Evolutionary conservation across 163 green algal species (phyloP).

Genomic region (Scenedesmus sp.): DNA sequence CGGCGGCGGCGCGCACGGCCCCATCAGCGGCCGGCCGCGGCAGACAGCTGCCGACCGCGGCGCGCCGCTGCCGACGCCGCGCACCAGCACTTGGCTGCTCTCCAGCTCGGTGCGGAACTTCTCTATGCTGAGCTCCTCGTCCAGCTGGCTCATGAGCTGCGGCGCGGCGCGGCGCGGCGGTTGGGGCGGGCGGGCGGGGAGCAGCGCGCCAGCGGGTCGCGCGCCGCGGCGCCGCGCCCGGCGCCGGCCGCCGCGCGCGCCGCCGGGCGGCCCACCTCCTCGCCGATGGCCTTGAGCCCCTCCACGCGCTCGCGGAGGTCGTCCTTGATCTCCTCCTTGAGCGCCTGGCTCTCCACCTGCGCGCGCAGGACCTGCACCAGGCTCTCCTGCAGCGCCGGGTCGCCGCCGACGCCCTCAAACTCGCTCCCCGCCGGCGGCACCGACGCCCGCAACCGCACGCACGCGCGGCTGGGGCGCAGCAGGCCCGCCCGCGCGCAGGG

Average conservation of each 20-base stretch:
- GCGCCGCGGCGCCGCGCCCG: constrained; percentile 24
- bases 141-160: constrained; percentile 40
- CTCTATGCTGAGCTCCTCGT: constrained; percentile 42
- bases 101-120: constrained; percentile 46
- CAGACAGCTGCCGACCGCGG: background rate
- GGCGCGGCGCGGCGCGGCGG: background rate
- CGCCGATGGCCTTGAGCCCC: constrained; percentile 26
- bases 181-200: too few species aligned
- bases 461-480: too few species aligned
- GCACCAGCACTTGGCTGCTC: constrained; percentile 34
- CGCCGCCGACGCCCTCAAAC: constrained; percentile 39
- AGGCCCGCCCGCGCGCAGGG: too few species aligned
- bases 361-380: constrained; percentile 38
- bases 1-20: background rate
- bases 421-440: too few species aligned
- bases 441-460: too few species aligned
- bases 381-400: constrained; percentile 33
- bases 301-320: constrained; percentile 37
- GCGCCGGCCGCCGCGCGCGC: background rate
- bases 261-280: constrained; percentile 22
- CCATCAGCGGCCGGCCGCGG: background rate
- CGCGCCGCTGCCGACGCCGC: background rate
- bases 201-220: too few species aligned
- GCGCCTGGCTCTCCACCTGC: constrained; percentile 30
- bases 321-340: constrained; percentile 44